Percentiles rank a stretch among this genome's conserved stretches.
Evolutionary conservation across 495 filamentous ascomycete species (phyloP).

Genomic region (Neurospora sp.): DNA sequence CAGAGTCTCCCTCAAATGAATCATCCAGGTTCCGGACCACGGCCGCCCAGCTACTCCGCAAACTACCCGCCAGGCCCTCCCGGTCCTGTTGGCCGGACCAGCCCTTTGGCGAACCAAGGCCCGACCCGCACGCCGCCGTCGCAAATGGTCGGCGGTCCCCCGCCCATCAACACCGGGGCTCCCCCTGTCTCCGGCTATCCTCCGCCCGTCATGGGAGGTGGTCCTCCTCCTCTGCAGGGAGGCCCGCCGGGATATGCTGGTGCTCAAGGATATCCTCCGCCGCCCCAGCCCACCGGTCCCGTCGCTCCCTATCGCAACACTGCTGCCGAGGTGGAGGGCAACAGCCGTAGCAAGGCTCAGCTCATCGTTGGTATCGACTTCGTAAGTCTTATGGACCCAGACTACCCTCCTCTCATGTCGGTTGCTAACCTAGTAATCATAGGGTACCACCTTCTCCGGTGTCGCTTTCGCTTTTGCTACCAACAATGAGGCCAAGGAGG

Average conservation of each 20-base stretch:
- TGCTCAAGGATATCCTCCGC: conserved; percentile 31
- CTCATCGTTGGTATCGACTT: conserved; percentile 76
- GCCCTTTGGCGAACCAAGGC: conserved; percentile 37
- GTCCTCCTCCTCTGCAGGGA: conserved; percentile 42
- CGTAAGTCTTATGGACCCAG: conserved; percentile 37
- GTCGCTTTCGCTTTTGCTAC: conserved; percentile 69
- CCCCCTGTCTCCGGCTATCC: conserved; percentile 43
- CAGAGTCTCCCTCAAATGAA: conserved; percentile 45
- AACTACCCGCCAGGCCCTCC: conserved; percentile 48
- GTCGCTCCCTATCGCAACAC: conserved; percentile 40
- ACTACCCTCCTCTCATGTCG: background rate
- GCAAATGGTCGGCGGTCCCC: conserved; percentile 59
- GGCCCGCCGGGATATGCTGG: conserved; percentile 35
- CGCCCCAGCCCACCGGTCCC: conserved; percentile 31
- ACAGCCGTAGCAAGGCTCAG: conserved; percentile 69
- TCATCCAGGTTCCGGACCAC: conserved; percentile 45
- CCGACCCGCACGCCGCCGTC: conserved; percentile 43
- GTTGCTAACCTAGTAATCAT: conserved; percentile 15
- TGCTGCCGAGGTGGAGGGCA: conserved; percentile 77
- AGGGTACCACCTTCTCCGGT: conserved; percentile 70
- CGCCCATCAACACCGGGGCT: conserved; percentile 58
- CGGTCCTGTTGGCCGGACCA: conserved; percentile 40
- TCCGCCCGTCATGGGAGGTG: conserved; percentile 42
- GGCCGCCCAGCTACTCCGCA: conserved; percentile 67
- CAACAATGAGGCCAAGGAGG: conserved; percentile 67